Evolutionary conservation across 2,329 filamentous ascomycete species (phyloP), one percentile per base, ranked within the genome.

Genomic region (Cercospora janseana): DNA sequence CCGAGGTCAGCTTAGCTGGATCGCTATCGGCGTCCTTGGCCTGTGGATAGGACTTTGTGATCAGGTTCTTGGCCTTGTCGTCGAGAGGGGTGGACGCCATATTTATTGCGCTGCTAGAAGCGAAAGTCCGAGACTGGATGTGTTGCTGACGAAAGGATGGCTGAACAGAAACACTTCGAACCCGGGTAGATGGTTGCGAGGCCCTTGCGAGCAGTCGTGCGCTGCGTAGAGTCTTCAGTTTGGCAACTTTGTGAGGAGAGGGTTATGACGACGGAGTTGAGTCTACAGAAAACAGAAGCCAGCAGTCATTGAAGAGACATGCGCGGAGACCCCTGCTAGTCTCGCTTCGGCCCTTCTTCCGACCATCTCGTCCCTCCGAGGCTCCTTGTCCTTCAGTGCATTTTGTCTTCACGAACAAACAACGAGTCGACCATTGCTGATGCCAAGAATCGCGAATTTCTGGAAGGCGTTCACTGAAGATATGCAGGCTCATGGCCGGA

Each of bases 21-120:
- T 69, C 65, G 37, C 57, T 57, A 26, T 62, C 63, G 8, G 59
- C 58, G 16, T 60, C 61, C 38, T 60, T 60, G n/a, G 60, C 60
- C 44, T 66, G 58, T 18, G 66, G 64, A 48, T 64, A 69, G n/a
- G 65, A 64, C 49, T 61, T 61, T 43, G 61, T 51, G 46, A 69
- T 55, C 40, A 69, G 49, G 56, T 54, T 64, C 54, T 57, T 63
- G 41, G 61, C 56, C 56, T 61, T 60, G 50, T 63, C 60, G 56
- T 68, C 67, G 26, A 69, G 54, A 20, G 59, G 57, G 10, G 55
- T 58, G 12, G 59, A 56, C 15, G 65, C 64, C 64, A 67, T 67
- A 51, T 40, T 64, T 46, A 45, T 46, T 27, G 49, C 51, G 13
- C 41, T 47, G 20, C 45, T 46, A 8, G 29, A 21, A 2, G n/a